A percentile compares a stretch with the other conserved stretches of the same genome.
Conservation (phyloP, 2,329 filamentous ascomycete genomes). For the Aspergillus neoniger region DNA sequence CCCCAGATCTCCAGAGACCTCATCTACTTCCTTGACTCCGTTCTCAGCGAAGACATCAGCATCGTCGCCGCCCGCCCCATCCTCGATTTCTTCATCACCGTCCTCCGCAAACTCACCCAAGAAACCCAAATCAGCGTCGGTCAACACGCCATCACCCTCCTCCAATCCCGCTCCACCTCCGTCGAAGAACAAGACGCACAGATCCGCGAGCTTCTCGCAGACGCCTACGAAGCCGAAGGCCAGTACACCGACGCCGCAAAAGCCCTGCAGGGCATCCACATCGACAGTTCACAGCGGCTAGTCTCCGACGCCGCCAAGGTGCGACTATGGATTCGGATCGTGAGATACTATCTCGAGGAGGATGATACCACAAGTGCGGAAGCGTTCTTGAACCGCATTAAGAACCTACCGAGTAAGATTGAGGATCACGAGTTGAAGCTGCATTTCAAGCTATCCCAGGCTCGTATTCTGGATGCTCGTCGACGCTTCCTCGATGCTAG, state of each 20-base stretch:
- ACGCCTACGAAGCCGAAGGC: slow-evolving; percentile 78
- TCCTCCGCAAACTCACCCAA: slow-evolving; percentile 54
- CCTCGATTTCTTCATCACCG: slow-evolving; percentile 68
- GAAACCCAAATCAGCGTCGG: slow-evolving; percentile 75
- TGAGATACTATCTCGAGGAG: slow-evolving; percentile 89
- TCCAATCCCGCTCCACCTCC: slow-evolving; percentile 68
- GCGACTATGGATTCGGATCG: slow-evolving; percentile 87
- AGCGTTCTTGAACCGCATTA: slow-evolving; percentile 88
- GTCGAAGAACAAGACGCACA: slow-evolving; percentile 83
- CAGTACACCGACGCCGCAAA: slow-evolving; percentile 79
- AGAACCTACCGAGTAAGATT: slow-evolving; percentile 81
- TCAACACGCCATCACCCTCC: slow-evolving; percentile 67
- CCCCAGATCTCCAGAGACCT: slow-evolving; percentile 62
- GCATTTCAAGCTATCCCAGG: slow-evolving; percentile 88
- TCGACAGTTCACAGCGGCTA: slow-evolving; percentile 84
- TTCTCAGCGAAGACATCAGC: slow-evolving; percentile 69
- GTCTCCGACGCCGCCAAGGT: slow-evolving; percentile 82
- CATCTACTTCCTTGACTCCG: slow-evolving; percentile 67
- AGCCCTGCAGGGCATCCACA: slow-evolving; percentile 76
- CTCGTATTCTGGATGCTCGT: slow-evolving; percentile 88
- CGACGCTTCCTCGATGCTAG: slow-evolving; percentile 86
- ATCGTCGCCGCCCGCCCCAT: slow-evolving; percentile 75
- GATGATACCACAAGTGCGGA: slow-evolving; percentile 87
- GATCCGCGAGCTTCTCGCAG: slow-evolving; percentile 77
- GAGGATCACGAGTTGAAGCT: slow-evolving; percentile 72